Evolutionary conservation across 2,329 filamentous ascomycete species (phyloP), one percentile per base, ranked within the genome.

Genomic region (Aspergillus sp.): DNA sequence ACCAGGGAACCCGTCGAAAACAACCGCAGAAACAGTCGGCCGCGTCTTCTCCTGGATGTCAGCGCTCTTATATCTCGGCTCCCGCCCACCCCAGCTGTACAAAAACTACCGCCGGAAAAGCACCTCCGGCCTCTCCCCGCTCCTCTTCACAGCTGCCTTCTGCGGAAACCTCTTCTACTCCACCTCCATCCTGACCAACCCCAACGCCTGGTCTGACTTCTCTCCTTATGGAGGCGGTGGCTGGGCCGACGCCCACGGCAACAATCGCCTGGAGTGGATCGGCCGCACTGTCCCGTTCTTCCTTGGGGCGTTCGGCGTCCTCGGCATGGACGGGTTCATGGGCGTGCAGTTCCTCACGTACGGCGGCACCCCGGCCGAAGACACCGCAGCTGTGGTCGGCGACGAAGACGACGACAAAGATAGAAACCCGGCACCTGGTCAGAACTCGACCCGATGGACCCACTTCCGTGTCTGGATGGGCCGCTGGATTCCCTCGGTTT

Each of bases 111-210:
- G 61, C 31, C 73, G 76, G 30, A 72, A 73, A 48, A 78, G 74
- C 26, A 80, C 77, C 8, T 66, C 75, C 1, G 78, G 78, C 3
- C 68, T 82, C 6, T 75, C 69, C 0, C 75, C 76, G 0, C 58
- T 73, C 0, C 67, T 82, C 30, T 82, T 82, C 58, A 61, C 72
- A 24, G 78, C 78, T 4, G 78, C 78, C 3, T 82, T 82, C 51
- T 72, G 71, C 46, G 78, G 78, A 2, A 82, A 82, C 47, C 58
- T 79, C 26, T 80, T 80, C 61, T 82, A 82, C 60, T 77, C 74
- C 7, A 55, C 63, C 16, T 78, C 75, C 0, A 58, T 82, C 3
- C 53, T 77, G 20, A 70, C 75, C 2, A 81, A 80, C 48, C 78
- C 78, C 2, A 71, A 71, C 40, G 76, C 71, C 5, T 81, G 77